Evolutionary conservation across 176 grass and related monocot species (phyloP), one percentile per base, ranked within the genome.

Genomic region (Oryza rufipogon): DNA sequence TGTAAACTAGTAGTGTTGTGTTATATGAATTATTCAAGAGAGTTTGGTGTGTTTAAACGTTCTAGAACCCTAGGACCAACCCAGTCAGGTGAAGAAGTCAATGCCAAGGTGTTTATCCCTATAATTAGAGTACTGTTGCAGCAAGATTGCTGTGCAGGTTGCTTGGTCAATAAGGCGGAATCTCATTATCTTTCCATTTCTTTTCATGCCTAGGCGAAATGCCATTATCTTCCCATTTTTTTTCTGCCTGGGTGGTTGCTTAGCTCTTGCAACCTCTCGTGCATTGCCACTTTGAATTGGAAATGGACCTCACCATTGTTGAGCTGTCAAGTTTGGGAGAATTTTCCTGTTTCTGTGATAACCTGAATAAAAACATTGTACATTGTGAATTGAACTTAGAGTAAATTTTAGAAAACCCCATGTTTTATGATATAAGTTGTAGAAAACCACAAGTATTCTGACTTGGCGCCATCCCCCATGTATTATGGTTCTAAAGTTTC

Each of bases 111-210:
- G 66, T 63, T 32, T 73, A 51, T 34, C n/a, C 4, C 46, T 30
- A 2, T 39, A 39, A 39, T 13, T 58, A 46, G 16, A 26, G 45
- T 81, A 45, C 16, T 60, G 63, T 15, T 68, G 71, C 20, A 20
- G 44, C 48, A 16, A 71, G 44, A 8, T 68, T 12, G 32, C 34
- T 23, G 46, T 23, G 46, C 63, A 76, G 54, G 63, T 68, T 75
- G 42, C 70, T 75, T 34, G 78, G 47, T 81, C 63, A 81, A 81
- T 33, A 47, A 36, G 77, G 16, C 70, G 15, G 32, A 66, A 76
- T 73, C 7, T 9, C 3, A 15, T 52, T 73, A 20, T 73, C 32
- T 14, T 63, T 63, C n/a, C 58, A 10, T 20, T 58, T 13, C 68
- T n/a, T 25, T 26, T 56, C 26, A 2, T 22, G n/a, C 47, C 42